Evolutionary conservation across 106 monocot species (phyloP).

Genomic region (Dendrobium catenatum): DNA sequence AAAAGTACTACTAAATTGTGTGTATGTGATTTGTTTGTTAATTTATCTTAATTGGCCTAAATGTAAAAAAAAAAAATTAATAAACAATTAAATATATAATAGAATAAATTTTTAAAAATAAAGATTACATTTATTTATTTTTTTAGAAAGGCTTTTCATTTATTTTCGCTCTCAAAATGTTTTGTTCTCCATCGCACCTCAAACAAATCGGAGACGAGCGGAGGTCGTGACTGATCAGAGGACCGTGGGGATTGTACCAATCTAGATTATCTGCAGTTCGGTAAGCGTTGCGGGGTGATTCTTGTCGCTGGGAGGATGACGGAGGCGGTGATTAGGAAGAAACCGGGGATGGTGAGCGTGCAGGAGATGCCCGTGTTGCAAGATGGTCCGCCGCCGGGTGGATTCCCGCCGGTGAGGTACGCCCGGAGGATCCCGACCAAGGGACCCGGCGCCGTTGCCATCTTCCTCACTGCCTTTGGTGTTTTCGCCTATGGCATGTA

Average conservation of each 20-base stretch:
- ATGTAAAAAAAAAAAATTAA: no score
- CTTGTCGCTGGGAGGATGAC: slow-evolving; percentile 39
- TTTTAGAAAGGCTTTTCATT: no score
- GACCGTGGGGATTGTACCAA: not conserved
- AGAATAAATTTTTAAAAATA: no score
- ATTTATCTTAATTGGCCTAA: no score
- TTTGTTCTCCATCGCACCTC: no score
- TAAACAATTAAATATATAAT: no score
- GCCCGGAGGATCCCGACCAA: slow-evolving; percentile 77
- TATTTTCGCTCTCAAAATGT: no score
- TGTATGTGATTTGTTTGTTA: no score
- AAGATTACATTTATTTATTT: no score
- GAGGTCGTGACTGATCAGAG: no score
- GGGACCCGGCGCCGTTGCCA: slow-evolving; percentile 72
- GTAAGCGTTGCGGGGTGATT: not conserved
- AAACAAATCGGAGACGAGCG: no score
- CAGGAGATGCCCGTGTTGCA: slow-evolving; percentile 81
- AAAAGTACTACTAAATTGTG: no score
- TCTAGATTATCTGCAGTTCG: not conserved
- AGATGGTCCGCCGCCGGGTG: slow-evolving; percentile 88
- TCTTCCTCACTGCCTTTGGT: slow-evolving; percentile 62
- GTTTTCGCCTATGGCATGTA: slow-evolving; percentile 90
- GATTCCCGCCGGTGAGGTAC: slow-evolving; percentile 68
- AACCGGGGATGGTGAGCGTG: slow-evolving; percentile 83
- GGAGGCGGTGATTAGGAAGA: slow-evolving; percentile 72